These are phyloP conservation scores for Pythium monospermum DNA, from an alignment of 352 stramenopile genomes.

Conservation along the genomic window DNA sequence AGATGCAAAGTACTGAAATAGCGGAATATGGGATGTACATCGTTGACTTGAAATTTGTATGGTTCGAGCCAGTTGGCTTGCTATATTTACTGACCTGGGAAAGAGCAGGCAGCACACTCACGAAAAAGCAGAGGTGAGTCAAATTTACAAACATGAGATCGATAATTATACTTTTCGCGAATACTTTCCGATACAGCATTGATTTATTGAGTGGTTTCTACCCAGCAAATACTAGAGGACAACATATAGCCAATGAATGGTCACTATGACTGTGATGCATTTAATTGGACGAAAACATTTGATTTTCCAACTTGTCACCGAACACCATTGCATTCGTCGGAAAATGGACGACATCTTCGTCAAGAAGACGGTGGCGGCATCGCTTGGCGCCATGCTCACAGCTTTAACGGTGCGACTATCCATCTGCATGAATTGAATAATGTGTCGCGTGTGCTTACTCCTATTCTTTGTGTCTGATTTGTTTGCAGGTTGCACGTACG, in stretches of 20 bases:
- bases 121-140: not conserved
- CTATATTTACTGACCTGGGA: not conserved
- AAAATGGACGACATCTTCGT: constrained; percentile 55
- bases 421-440: too few relatives aligned
- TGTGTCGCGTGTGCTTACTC: constrained; percentile 5
- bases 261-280: not conserved
- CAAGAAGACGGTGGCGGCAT: constrained; percentile 62
- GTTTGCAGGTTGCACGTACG: constrained; percentile 62
- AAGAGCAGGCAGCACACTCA: not conserved
- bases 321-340: not conserved
- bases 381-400: constrained; percentile 61
- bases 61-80: too few relatives aligned
- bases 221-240: too few relatives aligned
- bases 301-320: too few relatives aligned
- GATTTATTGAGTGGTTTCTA: too few relatives aligned
- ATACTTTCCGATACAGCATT: too few relatives aligned
- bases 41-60: constrained; percentile 15
- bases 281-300: constrained; percentile 1
- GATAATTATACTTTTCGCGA: constrained; percentile 3
- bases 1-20: constrained; percentile 8
- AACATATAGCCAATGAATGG: too few relatives aligned
- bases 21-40: not conserved
- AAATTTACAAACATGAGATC: too few relatives aligned
- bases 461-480: not conserved
- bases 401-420: constrained; percentile 62